Conservation (phyloP, 768 basidiomycete species). For the Suillus ampliporus region DNA sequence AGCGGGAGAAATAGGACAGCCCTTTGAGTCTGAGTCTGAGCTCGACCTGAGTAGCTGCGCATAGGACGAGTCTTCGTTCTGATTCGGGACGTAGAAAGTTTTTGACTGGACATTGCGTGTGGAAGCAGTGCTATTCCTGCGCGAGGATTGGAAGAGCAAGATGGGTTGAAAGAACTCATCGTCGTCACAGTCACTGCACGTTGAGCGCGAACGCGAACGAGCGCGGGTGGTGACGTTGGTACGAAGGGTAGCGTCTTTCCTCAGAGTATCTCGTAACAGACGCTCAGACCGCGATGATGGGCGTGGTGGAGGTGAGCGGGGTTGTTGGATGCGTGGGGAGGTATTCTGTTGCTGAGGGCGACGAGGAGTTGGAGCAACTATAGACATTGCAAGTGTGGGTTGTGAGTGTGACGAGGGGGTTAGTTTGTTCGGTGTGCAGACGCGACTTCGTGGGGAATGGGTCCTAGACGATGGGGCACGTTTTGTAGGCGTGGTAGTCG, state of each 20-base stretch:
- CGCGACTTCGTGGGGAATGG: conserved; percentile 22
- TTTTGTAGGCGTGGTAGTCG: conserved; percentile 8
- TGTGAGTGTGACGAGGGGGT: conserved; percentile 19
- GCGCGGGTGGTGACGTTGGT: conserved; percentile 25
- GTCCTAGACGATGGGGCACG: conserved; percentile 20
- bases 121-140: conserved; percentile 28
- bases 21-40: conserved; percentile 27
- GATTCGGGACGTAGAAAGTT: conserved; percentile 41
- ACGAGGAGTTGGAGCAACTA: conserved; percentile 23
- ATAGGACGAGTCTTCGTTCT: conserved; percentile 33
- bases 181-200: conserved; percentile 31
- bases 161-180: conserved; percentile 35
- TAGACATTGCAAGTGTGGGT: conserved; percentile 45
- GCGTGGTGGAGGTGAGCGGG: conserved; percentile 36
- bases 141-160: conserved; percentile 29
- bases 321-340: conserved; percentile 10
- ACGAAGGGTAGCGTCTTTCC: conserved; percentile 51
- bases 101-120: conserved; percentile 10
- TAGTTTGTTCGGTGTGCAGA: conserved; percentile 15
- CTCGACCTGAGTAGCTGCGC: conserved; percentile 32
- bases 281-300: conserved; percentile 59
- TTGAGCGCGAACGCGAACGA: conserved; percentile 30
- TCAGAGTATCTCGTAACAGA: conserved; percentile 60
- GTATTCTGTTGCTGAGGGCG: conserved; percentile 17
- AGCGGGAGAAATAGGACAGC: conserved; percentile 18